phyloP scores from a whole-genome alignment of 208 protist genomes.

The Leishmania amazonensis region DNA sequence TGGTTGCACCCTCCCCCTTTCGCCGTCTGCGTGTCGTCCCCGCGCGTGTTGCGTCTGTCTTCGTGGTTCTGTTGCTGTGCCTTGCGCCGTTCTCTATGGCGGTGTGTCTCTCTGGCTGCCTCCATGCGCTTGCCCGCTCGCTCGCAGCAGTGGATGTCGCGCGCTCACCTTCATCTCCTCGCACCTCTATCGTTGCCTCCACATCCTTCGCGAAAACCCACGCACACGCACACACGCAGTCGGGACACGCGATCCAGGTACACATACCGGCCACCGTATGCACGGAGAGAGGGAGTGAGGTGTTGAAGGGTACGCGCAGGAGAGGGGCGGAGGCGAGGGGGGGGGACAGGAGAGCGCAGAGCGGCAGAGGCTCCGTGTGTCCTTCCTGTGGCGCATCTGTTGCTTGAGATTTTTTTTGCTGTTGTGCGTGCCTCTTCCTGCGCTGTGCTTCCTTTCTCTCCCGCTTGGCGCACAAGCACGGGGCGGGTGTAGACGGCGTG shows the following conservation, averaged over 20 bases:
- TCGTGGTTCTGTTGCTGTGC: too few species aligned
- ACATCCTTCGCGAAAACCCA: too few species aligned
- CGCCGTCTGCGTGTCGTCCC: too few species aligned
- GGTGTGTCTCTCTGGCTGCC: too few species aligned
- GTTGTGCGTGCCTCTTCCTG: not conserved
- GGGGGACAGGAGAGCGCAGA: not conserved
- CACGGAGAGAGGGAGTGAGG: not conserved
- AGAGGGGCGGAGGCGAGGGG: not conserved
- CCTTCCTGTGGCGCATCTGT: not conserved
- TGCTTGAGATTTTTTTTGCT: not conserved
- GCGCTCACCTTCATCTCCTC: too few species aligned
- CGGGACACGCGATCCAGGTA: not conserved
- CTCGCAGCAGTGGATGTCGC: too few species aligned
- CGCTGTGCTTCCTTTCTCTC: not conserved
- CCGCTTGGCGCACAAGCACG: not conserved
- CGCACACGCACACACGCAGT: not conserved
- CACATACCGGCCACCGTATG: not conserved
- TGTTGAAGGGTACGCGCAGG: not conserved
- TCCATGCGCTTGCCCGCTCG: too few species aligned
- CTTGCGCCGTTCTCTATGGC: too few species aligned
- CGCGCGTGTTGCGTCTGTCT: too few species aligned
- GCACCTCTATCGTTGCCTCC: too few species aligned
- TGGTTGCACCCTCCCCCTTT: too few species aligned
- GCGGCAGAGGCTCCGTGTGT: not conserved
- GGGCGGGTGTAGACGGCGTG: not conserved